phyloP scores from a whole-genome alignment of 78 protist species.

The Monosiga brevicollis region DNA sequence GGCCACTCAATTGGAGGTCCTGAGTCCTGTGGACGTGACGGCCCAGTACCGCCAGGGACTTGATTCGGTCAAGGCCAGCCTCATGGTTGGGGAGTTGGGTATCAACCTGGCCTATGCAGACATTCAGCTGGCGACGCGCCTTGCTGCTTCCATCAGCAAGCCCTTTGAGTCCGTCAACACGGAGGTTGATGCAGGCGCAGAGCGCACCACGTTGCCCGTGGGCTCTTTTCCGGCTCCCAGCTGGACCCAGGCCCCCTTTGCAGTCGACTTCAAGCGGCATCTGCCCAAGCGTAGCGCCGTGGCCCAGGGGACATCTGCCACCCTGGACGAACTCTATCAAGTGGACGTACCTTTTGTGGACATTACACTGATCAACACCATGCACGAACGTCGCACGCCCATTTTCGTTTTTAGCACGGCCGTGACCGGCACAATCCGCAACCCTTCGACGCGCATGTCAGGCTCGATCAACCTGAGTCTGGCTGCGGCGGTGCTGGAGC shows the following conservation, averaged over 20 bases:
- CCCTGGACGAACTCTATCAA: no score
- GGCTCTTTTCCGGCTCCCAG: no score
- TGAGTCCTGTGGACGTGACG: no score
- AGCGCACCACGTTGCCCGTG: no score
- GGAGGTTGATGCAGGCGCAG: background rate
- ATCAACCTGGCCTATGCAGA: background rate
- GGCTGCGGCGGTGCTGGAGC: background rate
- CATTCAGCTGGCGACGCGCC: background rate
- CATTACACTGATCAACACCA: background rate
- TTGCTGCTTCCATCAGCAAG: background rate
- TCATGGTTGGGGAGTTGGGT: no score
- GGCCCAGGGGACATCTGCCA: no score
- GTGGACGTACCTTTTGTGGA: background rate
- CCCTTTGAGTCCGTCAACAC: background rate
- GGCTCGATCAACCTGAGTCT: background rate
- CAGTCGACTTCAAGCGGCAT: background rate
- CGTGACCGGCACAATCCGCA: background rate
- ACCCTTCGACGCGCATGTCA: background rate
- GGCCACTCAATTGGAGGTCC: no score
- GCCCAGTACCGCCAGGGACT: no score
- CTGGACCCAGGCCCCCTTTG: background rate
- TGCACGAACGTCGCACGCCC: background rate
- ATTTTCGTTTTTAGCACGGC: background rate
- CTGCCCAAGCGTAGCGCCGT: no score
- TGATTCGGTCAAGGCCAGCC: no score